These are phyloP conservation scores for Salvia sclarea DNA, from an alignment of 305 asterid genomes.

Conservation along the genomic window DNA sequence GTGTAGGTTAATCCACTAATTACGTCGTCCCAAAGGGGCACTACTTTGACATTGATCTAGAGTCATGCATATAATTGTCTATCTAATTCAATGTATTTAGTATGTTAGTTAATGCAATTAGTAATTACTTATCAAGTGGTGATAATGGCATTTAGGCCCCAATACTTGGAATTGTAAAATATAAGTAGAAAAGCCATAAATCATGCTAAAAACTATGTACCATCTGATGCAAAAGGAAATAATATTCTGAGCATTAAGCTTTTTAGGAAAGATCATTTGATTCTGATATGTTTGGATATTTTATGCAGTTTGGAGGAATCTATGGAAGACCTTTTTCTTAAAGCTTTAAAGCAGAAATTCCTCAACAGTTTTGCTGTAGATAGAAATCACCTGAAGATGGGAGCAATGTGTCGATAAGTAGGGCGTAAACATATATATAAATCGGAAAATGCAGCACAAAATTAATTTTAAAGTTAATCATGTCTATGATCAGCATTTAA, in stretches of 20 bases:
- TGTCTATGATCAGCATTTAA: neutral
- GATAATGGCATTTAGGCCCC: neutral
- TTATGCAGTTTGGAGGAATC: conserved; percentile 72
- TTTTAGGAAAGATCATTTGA: conserved; percentile 51
- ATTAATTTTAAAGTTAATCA: neutral
- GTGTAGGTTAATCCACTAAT: too few relatives aligned
- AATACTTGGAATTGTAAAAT: neutral
- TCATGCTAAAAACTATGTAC: neutral
- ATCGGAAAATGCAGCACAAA: neutral
- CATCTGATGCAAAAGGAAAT: conserved; percentile 17
- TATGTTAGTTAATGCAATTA: neutral
- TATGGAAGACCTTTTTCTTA: conserved; percentile 43
- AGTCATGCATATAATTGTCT: too few relatives aligned
- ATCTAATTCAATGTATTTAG: too few relatives aligned
- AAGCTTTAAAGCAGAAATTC: conserved; percentile 52
- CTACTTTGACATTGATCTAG: neutral
- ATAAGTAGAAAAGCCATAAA: neutral
- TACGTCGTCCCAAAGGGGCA: too few relatives aligned
- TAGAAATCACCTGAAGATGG: conserved; percentile 36
- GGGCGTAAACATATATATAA: neutral
- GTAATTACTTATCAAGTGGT: neutral
- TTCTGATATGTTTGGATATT: conserved; percentile 64
- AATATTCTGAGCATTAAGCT: conserved; percentile 41
- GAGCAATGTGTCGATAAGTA: conserved; percentile 24
- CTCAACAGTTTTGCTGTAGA: conserved; percentile 56